Evolutionary conservation across 495 filamentous ascomycete genomes (phyloP).

Genomic region (Penicillium canescens): DNA sequence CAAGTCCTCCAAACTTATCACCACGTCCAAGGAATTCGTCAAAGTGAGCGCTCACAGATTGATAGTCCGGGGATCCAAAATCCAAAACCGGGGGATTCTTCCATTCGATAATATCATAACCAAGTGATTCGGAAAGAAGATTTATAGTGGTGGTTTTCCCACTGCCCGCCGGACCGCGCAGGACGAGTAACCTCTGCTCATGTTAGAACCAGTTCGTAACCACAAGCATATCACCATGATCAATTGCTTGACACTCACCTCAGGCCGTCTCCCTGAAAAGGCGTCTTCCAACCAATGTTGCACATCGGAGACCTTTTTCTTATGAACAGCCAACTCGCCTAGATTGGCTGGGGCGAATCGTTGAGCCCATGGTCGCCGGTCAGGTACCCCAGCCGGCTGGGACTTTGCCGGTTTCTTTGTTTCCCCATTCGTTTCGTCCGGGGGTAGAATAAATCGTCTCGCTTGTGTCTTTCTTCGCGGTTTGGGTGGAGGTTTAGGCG

Average conservation of each 20-base stretch:
- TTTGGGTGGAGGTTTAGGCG: conserved; percentile 8
- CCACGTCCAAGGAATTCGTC: conserved; percentile 85
- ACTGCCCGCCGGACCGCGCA: conserved; percentile 89
- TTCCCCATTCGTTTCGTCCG: background rate
- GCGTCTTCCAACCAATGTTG: conserved; percentile 76
- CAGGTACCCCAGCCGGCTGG: conserved; percentile 3
- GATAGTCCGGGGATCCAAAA: conserved; percentile 54
- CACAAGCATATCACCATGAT: background rate
- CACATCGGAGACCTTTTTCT: conserved; percentile 88
- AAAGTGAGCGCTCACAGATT: conserved; percentile 73
- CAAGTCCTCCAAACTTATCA: conserved; percentile 74
- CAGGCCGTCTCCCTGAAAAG: conserved; percentile 53
- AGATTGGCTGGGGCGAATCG: conserved; percentile 70
- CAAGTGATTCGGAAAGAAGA: conserved; percentile 69
- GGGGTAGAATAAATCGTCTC: conserved; percentile 30
- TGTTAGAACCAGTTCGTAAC: background rate
- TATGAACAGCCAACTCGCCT: conserved; percentile 89
- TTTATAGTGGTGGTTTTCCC: conserved; percentile 89
- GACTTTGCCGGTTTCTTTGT: background rate
- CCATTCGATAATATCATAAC: conserved; percentile 83
- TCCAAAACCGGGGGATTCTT: conserved; percentile 70
- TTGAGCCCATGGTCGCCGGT: conserved; percentile 76
- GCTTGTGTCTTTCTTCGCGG: conserved; percentile 8
- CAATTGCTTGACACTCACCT: conserved; percentile 12
- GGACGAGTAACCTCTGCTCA: conserved; percentile 67